These are phyloP conservation scores for Tylopilus rubrobrunneus DNA, from an alignment of 768 basidiomycete genomes.

Conservation along the genomic window DNA sequence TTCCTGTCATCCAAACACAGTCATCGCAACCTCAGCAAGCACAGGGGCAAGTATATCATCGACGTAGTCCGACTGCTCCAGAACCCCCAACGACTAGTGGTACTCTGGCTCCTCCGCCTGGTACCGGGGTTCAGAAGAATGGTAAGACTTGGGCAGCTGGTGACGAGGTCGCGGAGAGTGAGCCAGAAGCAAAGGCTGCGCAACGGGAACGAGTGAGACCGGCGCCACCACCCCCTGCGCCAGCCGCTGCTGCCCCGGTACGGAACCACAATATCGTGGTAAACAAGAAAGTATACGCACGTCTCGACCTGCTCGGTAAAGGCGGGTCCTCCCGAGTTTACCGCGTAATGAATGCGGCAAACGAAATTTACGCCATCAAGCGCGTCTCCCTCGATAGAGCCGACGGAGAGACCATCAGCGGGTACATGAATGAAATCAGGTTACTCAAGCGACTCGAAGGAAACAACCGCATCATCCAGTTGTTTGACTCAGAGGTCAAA, in stretches of 20 bases:
- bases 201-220: constrained; percentile 30
- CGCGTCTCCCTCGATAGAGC: constrained; percentile 86
- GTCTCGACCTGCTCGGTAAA: constrained; percentile 86
- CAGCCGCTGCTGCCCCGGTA: constrained; percentile 23
- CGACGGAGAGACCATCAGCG: constrained; percentile 83
- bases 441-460: constrained; percentile 92
- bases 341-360: constrained; percentile 74
- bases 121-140: constrained; percentile 20
- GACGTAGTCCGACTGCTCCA: constrained; percentile 68
- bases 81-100: constrained; percentile 50
- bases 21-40: constrained; percentile 20
- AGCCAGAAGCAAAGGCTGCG: constrained; percentile 28
- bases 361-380: constrained; percentile 87
- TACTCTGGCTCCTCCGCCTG: constrained; percentile 14
- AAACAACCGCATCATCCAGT: constrained; percentile 85
- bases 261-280: constrained; percentile 39
- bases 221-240: constrained; percentile 34
- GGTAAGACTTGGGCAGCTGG: constrained; percentile 46
- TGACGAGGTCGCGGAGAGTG: constrained; percentile 39
- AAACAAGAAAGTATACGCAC: constrained; percentile 79
- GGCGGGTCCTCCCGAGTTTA: constrained; percentile 97
- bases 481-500: constrained; percentile 89
- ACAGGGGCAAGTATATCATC: constrained; percentile 42
- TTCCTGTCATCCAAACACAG: constrained; percentile 24
- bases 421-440: constrained; percentile 96